Conservation (phyloP, 1,139 yeast genomes). For the Saccharomycopsis crataegensis region DNA sequence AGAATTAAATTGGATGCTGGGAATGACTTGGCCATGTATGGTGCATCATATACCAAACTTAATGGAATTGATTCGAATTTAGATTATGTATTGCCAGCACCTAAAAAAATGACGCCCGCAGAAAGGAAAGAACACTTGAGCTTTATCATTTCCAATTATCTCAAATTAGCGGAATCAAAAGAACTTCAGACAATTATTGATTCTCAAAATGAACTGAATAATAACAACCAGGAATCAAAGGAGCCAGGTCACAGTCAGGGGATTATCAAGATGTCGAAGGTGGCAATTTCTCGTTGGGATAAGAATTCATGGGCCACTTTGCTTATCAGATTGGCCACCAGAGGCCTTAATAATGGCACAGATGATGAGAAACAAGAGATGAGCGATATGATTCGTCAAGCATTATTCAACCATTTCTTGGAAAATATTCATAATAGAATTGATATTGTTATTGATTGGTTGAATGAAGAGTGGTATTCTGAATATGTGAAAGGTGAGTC, state of each 20-base stretch:
- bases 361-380: constrained; percentile 30
- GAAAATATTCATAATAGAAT: constrained; percentile 66
- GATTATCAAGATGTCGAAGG: constrained; percentile 39
- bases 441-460: constrained; percentile 84
- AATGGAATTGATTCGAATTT: constrained; percentile 22
- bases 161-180: constrained; percentile 35
- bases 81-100: constrained; percentile 53
- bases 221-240: constrained; percentile 18
- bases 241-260: constrained; percentile 20
- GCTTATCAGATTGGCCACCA: constrained; percentile 69
- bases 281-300: constrained; percentile 58
- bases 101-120: constrained; percentile 39
- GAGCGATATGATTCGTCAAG: constrained; percentile 57
- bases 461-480: constrained; percentile 92
- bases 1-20: constrained; percentile 8
- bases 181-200: constrained; percentile 21
- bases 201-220: constrained; percentile 18
- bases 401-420: constrained; percentile 66
- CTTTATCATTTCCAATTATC: constrained; percentile 48
- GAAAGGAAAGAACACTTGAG: constrained; percentile 48
- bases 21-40: not conserved
- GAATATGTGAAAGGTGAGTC: constrained; percentile 39
- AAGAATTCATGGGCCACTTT: constrained; percentile 71
- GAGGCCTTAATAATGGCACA: constrained; percentile 41
- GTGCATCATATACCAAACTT: not conserved